A percentile compares a stretch with the other conserved stretches of the same genome.
These are phyloP conservation scores for Auricularia cornea DNA, from an alignment of 768 basidiomycete species.

Conservation along the genomic window DNA sequence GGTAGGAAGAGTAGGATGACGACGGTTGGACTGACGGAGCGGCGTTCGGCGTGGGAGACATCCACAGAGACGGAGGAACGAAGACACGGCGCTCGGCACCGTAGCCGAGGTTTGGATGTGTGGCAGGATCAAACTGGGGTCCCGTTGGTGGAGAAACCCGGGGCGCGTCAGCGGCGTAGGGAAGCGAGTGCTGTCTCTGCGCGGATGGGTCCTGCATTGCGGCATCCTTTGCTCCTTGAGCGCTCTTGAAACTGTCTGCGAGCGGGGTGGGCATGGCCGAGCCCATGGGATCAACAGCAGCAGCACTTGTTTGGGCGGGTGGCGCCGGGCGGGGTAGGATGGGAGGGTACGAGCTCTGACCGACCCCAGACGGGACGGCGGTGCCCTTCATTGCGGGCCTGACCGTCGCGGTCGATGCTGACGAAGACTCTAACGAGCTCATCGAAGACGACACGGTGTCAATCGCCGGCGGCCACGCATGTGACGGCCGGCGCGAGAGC, in stretches of 20 bases:
- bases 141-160: not conserved
- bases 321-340: not conserved
- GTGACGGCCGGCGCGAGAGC: not conserved
- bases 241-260: not conserved
- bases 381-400: not conserved
- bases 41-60: slow-evolving; percentile 55
- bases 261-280: not conserved
- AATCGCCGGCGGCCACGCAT: not conserved
- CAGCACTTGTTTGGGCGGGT: not conserved
- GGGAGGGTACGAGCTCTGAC: not conserved
- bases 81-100: slow-evolving; percentile 20
- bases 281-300: not conserved
- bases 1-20: not conserved
- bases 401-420: not conserved
- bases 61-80: slow-evolving; percentile 74
- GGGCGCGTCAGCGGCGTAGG: not conserved
- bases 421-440: not conserved
- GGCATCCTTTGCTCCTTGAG: not conserved
- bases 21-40: slow-evolving; percentile 16
- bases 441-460: not conserved
- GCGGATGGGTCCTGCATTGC: not conserved
- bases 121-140: not conserved
- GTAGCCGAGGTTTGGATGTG: not conserved
- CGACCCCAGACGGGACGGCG: not conserved
- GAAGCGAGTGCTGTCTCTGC: not conserved